Conservation (phyloP, 176 grass and related monocot species). For the Canna indica region DNA sequence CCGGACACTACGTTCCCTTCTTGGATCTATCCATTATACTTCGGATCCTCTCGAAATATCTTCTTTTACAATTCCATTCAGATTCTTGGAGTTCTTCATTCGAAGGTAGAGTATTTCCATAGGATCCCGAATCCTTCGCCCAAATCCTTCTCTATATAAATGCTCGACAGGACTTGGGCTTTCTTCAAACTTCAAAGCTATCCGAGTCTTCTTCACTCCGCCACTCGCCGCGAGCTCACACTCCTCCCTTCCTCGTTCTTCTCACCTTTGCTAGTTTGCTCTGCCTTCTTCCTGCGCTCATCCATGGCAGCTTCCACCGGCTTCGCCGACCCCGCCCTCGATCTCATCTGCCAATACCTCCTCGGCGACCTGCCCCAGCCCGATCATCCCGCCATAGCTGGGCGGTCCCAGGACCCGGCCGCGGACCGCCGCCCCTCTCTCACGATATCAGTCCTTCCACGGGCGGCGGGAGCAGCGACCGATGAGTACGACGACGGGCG, state of each 20-base stretch:
- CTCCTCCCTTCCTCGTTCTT: no score
- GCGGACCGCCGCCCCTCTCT: slow-evolving; percentile 4
- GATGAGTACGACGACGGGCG: not conserved
- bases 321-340: slow-evolving; percentile 14
- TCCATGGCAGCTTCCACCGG: not conserved
- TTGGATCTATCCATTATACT: no score
- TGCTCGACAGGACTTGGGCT: not conserved
- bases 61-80: no score
- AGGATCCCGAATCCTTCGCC: not conserved
- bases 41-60: no score
- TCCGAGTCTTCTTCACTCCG: no score
- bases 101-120: not conserved
- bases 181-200: no score
- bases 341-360: slow-evolving; percentile 41
- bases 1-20: no score
- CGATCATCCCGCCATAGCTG: not conserved
- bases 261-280: no score
- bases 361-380: slow-evolving; percentile 34
- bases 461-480: not conserved
- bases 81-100: no score
- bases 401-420: no score
- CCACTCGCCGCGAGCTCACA: no score
- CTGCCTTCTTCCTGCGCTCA: no score
- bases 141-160: not conserved
- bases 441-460: not conserved